These are phyloP conservation scores for Capsella bursapastoris DNA, from an alignment of 345 rosid genomes.

Conservation along the genomic window DNA sequence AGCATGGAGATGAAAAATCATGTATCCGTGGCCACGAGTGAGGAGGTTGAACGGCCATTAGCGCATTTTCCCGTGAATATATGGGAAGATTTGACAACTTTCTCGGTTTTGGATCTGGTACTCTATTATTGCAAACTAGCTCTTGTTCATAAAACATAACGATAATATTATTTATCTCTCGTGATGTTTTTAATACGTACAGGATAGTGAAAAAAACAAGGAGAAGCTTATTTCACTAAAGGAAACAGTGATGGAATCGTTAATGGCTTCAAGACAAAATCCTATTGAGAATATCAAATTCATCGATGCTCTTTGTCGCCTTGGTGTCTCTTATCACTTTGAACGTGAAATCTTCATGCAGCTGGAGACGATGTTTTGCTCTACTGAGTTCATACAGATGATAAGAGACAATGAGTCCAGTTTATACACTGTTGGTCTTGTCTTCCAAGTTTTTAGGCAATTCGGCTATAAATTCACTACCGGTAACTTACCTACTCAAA, in stretches of 20 bases:
- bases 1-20: too few species aligned
- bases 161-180: background rate
- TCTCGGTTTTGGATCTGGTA: background rate
- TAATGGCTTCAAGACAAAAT: conserved; percentile 22
- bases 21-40: too few species aligned
- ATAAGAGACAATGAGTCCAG: background rate
- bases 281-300: conserved; percentile 13
- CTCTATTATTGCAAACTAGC: background rate
- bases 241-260: background rate
- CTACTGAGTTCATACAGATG: conserved; percentile 1
- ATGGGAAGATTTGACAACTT: too few species aligned
- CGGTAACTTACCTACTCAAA: background rate
- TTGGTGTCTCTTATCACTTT: conserved; percentile 34
- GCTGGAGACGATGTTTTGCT: background rate
- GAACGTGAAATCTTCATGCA: background rate
- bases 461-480: background rate
- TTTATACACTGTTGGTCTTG: conserved; percentile 6
- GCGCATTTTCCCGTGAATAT: too few species aligned
- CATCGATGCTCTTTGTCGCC: conserved; percentile 30
- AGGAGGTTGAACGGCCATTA: too few species aligned
- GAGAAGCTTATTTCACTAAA: background rate
- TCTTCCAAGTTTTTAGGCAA: conserved; percentile 33
- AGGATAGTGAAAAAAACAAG: conserved; percentile 16
- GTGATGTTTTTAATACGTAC: background rate
- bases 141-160: background rate